phyloP scores from a whole-genome alignment of 2,329 filamentous ascomycete species.

The Arthrobotrys musiformis region DNA sequence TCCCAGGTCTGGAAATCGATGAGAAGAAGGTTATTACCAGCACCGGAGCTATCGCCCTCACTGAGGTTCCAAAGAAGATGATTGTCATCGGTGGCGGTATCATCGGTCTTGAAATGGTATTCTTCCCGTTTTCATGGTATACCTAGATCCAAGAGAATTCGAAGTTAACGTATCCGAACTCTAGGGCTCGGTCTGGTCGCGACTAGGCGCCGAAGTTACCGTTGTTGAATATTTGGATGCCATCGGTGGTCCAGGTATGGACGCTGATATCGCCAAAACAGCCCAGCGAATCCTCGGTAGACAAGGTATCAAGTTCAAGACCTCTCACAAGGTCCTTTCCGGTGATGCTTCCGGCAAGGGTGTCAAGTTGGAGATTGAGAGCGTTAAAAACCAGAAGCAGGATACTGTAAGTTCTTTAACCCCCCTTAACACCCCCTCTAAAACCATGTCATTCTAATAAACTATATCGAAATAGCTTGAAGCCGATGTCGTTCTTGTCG shows the following conservation, averaged over 20 bases:
- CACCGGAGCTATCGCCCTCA: constrained; percentile 89
- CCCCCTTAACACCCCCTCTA: not conserved
- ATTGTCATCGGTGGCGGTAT: constrained; percentile 98
- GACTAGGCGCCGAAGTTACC: constrained; percentile 91
- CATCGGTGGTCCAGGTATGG: constrained; percentile 98
- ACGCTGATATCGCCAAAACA: constrained; percentile 88
- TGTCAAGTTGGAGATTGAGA: constrained; percentile 85
- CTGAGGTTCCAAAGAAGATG: constrained; percentile 94
- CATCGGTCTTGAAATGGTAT: constrained; percentile 96
- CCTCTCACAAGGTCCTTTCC: constrained; percentile 90
- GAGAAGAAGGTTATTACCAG: constrained; percentile 98
- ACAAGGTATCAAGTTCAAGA: constrained; percentile 98
- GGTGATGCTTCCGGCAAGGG: constrained; percentile 82
- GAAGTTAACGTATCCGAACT: constrained; percentile 42
- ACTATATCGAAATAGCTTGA: constrained; percentile 73
- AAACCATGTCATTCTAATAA: not conserved
- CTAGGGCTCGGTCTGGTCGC: constrained; percentile 89
- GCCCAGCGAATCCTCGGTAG: constrained; percentile 92
- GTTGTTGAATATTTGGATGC: constrained; percentile 96
- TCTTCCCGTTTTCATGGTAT: constrained; percentile 43
- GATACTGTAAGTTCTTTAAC: constrained; percentile 74
- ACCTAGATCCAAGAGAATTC: not conserved
- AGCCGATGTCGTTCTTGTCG: constrained; percentile 93
- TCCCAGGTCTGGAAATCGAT: constrained; percentile 94
- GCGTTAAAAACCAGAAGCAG: constrained; percentile 94